A percentile compares a stretch with the other conserved stretches of the same genome.
Conservation (phyloP, 1,284 basidiomycete species). For the Fomitopsis pinicola region DNA sequence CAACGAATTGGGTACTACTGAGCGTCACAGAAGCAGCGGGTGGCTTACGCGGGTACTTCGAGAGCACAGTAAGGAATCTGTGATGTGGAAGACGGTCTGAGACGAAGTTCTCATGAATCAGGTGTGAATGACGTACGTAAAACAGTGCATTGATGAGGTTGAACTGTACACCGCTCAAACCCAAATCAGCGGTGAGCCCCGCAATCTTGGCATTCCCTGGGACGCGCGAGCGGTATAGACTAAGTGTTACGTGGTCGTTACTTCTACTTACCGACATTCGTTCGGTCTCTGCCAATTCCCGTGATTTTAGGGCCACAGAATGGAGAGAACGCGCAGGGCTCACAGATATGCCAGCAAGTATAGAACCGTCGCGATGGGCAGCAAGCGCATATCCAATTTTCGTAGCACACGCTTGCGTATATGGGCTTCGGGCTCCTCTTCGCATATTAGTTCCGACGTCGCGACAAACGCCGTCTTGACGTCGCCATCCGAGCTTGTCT, state of each 20-base stretch:
- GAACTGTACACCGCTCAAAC: slow-evolving; percentile 14
- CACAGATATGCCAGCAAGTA: slow-evolving; percentile 46
- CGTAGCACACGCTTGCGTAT: slow-evolving; percentile 10
- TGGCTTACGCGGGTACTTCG: slow-evolving; percentile 13
- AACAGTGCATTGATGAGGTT: slow-evolving; percentile 14
- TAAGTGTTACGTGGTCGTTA: background rate
- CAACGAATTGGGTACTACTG: background rate
- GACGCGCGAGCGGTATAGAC: background rate
- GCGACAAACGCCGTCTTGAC: background rate
- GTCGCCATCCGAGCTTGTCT: background rate
- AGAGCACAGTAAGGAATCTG: slow-evolving; percentile 13
- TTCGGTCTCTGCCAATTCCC: slow-evolving; percentile 54
- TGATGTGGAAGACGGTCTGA: background rate
- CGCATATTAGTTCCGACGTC: background rate
- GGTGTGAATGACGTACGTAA: slow-evolving; percentile 6
- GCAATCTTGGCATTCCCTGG: slow-evolving; percentile 18
- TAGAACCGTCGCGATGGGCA: slow-evolving; percentile 54
- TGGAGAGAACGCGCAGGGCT: background rate
- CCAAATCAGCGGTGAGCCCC: slow-evolving; percentile 9
- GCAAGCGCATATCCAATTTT: slow-evolving; percentile 27
- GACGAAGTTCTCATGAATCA: too few relatives aligned
- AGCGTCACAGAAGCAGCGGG: background rate
- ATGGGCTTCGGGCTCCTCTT: background rate
- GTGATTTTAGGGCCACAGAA: background rate
- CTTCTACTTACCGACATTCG: slow-evolving; percentile 58